phyloP scores from a whole-genome alignment of 768 basidiomycete species.

The Chlorophyllum brunneum region DNA sequence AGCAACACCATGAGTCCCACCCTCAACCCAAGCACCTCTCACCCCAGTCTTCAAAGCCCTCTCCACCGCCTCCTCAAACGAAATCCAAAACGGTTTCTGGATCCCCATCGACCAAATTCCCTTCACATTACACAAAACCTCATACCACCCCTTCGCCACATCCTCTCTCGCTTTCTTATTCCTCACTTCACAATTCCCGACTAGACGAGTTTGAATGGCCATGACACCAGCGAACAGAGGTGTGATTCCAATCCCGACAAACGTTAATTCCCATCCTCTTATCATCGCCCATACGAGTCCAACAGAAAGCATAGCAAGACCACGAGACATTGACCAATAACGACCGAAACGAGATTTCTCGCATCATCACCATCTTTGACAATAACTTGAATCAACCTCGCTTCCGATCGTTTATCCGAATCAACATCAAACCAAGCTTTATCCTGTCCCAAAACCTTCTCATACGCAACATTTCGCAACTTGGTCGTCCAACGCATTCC shows the following conservation, averaged over 20 bases:
- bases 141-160: slow-evolving; percentile 81
- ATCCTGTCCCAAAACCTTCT: slow-evolving; percentile 70
- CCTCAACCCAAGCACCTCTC: slow-evolving; percentile 85
- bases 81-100: slow-evolving; percentile 60
- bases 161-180: slow-evolving; percentile 89
- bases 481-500: slow-evolving; percentile 72
- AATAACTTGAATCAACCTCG: slow-evolving; percentile 69
- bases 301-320: slow-evolving; percentile 77
- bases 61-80: slow-evolving; percentile 64
- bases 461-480: slow-evolving; percentile 55
- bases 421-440: slow-evolving; percentile 76
- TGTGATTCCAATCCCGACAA: slow-evolving; percentile 83
- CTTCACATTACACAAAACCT: slow-evolving; percentile 80
- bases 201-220: slow-evolving; percentile 69
- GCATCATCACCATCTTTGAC: slow-evolving; percentile 93
- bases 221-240: slow-evolving; percentile 79
- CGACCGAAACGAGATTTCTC: slow-evolving; percentile 65
- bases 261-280: slow-evolving; percentile 87
- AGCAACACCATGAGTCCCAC: slow-evolving; percentile 77
- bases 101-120: slow-evolving; percentile 88
- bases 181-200: slow-evolving; percentile 64
- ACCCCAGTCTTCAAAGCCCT: slow-evolving; percentile 64
- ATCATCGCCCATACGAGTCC: slow-evolving; percentile 89
- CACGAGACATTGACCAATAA: slow-evolving; percentile 68
- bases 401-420: too few relatives aligned